Evolutionary conservation across 2,329 filamentous ascomycete genomes (phyloP).

Genomic region (Pezicula radicicola): DNA sequence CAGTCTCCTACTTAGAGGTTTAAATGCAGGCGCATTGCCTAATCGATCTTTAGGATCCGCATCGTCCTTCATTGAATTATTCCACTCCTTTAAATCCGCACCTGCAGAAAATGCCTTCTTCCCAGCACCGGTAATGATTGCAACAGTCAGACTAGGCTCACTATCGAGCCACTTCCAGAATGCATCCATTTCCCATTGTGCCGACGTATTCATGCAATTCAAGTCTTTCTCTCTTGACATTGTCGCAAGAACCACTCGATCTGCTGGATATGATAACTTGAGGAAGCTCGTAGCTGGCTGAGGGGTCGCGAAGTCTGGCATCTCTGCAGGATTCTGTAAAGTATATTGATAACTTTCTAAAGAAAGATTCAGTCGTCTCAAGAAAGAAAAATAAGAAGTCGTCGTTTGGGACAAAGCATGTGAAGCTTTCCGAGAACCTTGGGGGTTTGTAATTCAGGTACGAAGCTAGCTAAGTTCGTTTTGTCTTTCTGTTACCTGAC

Average conservation of each 20-base stretch:
- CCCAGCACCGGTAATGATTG: constrained; percentile 58
- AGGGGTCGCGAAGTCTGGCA: constrained; percentile 3
- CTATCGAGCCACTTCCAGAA: constrained; percentile 58
- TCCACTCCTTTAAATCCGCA: constrained; percentile 64
- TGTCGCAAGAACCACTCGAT: not conserved
- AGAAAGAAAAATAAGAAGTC: too few relatives aligned
- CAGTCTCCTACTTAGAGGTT: constrained; percentile 58
- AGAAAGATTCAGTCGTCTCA: too few relatives aligned
- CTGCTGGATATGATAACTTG: constrained; percentile 57
- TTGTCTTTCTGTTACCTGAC: too few relatives aligned
- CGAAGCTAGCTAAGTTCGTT: too few relatives aligned
- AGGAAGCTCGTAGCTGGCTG: constrained; percentile 39
- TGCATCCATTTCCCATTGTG: constrained; percentile 35
- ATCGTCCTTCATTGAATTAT: constrained; percentile 36
- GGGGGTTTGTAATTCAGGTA: too few relatives aligned
- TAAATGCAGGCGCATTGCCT: constrained; percentile 39
- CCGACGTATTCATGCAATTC: constrained; percentile 44
- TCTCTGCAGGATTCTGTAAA: not conserved
- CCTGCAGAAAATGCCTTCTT: constrained; percentile 61
- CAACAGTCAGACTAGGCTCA: constrained; percentile 56
- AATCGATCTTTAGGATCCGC: constrained; percentile 28
- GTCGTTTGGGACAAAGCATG: too few relatives aligned
- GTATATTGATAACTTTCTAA: too few relatives aligned
- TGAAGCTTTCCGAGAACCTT: too few relatives aligned
- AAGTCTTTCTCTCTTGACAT: constrained; percentile 35